Evolutionary conservation across 2,329 filamentous ascomycete genomes (phyloP), one percentile per base, ranked within the genome.

Genomic region (Herpotrichia juniperi): DNA sequence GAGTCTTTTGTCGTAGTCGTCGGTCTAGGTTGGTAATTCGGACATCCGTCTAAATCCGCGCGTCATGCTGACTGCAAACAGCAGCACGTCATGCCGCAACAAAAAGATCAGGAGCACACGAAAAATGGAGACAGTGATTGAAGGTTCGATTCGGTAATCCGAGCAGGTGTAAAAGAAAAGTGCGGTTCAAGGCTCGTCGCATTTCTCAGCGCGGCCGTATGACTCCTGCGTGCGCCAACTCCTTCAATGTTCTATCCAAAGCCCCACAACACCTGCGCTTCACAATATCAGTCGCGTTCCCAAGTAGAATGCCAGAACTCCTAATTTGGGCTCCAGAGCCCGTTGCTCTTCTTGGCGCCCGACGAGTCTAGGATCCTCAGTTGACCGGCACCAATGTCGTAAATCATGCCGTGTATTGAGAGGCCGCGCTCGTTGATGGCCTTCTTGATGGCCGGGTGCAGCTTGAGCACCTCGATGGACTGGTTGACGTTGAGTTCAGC

Each of bases 401-500:
- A 93, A 12, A 96, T 78, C 47, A 87, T 80, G n/a, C 90, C 91
- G 71, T 94, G 90, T 5, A 96, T 82, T 73, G 87, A 78, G 35
- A 96, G 74, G 1, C 87, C 88, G 24, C 89, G 80, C 63, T 91
- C 86, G 58, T 78, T 73, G 53, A 92, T 84, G 22, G 89, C 90
- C 56, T 90, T 87, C 64, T 86, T 81, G 25, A 96, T 82, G 21
- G 83, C 82, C 44, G 81, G 78, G 73, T 91, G 92, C 67, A 85
- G 80, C 78, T 87, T 83, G 51, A 94, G 74, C 17, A 85, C 82
- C 60, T 85, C 79, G 52, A 93, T 79, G 21, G 89, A 87, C 28
- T 82, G 79, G 61, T 85, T 79, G 16, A 96, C 89, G 69, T 94
- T 94, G 64, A 93, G 76, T 78, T 93, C 89, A 4, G 88, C 87